These are phyloP conservation scores for Gentiana dahurica DNA, from an alignment of 257 asterid species.

Conservation along the genomic window DNA sequence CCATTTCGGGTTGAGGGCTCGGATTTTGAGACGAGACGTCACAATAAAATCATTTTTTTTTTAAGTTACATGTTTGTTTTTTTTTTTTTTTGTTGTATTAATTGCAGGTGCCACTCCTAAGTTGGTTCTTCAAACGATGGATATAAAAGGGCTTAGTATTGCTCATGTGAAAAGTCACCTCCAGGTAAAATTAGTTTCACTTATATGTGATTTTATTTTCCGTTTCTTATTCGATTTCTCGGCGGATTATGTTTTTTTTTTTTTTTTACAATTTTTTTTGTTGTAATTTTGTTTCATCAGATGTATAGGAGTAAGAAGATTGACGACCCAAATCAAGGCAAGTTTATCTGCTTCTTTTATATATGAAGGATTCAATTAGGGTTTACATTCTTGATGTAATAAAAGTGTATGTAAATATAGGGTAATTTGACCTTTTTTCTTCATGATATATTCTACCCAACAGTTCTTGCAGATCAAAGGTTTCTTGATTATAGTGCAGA, in stretches of 20 bases:
- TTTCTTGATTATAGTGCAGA: conserved; percentile 60
- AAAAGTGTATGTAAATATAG: too few species aligned
- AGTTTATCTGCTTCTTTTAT: background rate
- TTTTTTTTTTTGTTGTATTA: background rate
- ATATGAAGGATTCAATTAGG: conserved; percentile 1
- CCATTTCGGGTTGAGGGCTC: too few species aligned
- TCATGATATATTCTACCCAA: background rate
- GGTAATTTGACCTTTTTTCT: too few species aligned
- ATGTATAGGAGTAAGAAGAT: conserved; percentile 95
- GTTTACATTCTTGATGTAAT: background rate
- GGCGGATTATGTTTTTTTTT: too few species aligned
- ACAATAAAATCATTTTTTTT: too few species aligned
- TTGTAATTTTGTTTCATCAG: conserved; percentile 26
- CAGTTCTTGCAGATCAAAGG: conserved; percentile 52
- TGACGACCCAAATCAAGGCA: conserved; percentile 90
- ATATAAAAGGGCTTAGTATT: conserved; percentile 85
- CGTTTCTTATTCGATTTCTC: too few species aligned
- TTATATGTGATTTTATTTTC: too few species aligned
- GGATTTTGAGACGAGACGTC: too few species aligned
- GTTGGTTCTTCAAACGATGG: conserved; percentile 88
- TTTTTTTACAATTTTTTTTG: too few species aligned
- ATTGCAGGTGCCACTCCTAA: conserved; percentile 89
- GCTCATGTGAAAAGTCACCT: conserved; percentile 99
- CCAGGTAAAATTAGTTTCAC: conserved; percentile 40
- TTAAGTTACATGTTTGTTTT: too few species aligned